Conservation (phyloP, 2,329 filamentous ascomycete genomes). For the Blumeriella jaapii region DNA sequence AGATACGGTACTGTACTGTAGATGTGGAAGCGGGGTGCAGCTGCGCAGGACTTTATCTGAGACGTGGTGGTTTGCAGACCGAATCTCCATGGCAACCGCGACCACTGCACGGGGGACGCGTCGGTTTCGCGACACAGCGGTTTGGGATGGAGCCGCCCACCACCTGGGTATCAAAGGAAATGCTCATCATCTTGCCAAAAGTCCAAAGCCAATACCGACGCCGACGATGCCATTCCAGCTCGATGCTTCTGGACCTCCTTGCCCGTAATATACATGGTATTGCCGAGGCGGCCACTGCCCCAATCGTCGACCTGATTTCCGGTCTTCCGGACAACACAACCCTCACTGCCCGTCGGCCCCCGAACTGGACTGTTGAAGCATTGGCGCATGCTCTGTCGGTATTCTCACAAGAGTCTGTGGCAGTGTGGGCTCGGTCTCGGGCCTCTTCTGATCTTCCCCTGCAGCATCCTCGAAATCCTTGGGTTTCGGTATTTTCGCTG, state of each 20-base stretch:
- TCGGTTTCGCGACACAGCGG: conserved; percentile 4
- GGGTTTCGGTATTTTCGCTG: conserved; percentile 60
- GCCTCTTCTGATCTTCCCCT: conserved; percentile 31
- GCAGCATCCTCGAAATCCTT: conserved; percentile 32
- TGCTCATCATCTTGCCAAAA: too few relatives aligned
- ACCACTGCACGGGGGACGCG: conserved; percentile 2
- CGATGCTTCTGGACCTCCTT: too few relatives aligned
- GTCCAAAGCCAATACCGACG: too few relatives aligned
- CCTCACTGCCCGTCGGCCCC: conserved; percentile 12
- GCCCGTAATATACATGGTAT: too few relatives aligned
- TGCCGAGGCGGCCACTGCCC: neutral
- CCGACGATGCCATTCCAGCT: too few relatives aligned
- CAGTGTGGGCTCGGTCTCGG: conserved; percentile 36
- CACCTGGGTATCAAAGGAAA: neutral
- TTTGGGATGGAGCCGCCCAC: neutral
- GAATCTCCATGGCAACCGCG: conserved; percentile 14
- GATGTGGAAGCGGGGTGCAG: conserved; percentile 7
- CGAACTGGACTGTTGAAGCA: conserved; percentile 35
- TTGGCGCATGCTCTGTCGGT: conserved; percentile 64
- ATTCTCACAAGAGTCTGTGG: conserved; percentile 78
- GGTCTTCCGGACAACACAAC: neutral
- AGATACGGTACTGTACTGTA: conserved; percentile 13
- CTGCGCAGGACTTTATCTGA: conserved; percentile 7
- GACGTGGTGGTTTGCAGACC: conserved; percentile 1
- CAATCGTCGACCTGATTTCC: conserved; percentile 4